These are phyloP conservation scores for Clarkia xantiana DNA, from an alignment of 345 rosid genomes.

Conservation along the genomic window DNA sequence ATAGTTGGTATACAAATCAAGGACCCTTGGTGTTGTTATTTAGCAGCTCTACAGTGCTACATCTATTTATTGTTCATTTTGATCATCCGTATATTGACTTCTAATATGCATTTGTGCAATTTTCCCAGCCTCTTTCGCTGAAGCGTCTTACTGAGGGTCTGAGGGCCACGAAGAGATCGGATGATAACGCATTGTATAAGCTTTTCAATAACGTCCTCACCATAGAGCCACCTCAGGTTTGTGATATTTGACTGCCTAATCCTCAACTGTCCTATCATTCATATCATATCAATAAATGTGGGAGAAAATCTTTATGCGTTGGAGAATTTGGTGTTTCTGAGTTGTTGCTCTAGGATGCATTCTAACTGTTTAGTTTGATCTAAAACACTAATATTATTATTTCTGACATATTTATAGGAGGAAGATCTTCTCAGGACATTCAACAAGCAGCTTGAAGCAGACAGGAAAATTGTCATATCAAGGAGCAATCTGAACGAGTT, in stretches of 20 bases:
- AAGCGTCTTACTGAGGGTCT: slow-evolving; percentile 85
- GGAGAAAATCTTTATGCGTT: too few species aligned
- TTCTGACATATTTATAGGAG: slow-evolving; percentile 35
- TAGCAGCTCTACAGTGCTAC: too few species aligned
- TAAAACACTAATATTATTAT: background rate
- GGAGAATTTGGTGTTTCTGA: too few species aligned
- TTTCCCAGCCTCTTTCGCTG: slow-evolving; percentile 71
- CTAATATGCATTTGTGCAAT: background rate
- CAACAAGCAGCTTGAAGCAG: slow-evolving; percentile 86
- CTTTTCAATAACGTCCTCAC: slow-evolving; percentile 71
- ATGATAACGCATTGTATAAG: slow-evolving; percentile 49
- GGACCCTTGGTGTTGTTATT: too few species aligned
- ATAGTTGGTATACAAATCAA: too few species aligned
- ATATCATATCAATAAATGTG: too few species aligned
- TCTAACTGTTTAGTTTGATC: too few species aligned
- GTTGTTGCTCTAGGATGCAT: too few species aligned
- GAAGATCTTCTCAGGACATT: slow-evolving; percentile 56
- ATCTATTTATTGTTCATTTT: too few species aligned
- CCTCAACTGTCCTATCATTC: too few species aligned
- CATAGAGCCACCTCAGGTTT: slow-evolving; percentile 66
- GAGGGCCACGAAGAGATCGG: slow-evolving; percentile 38
- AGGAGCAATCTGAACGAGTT: slow-evolving; percentile 77
- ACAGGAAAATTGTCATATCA: slow-evolving; percentile 64
- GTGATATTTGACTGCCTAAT: too few species aligned
- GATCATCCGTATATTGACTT: too few species aligned